Evolutionary conservation across 352 stramenopile genomes (phyloP), one percentile per base, ranked within the genome.

Genomic region (Plasmopara viticola): DNA sequence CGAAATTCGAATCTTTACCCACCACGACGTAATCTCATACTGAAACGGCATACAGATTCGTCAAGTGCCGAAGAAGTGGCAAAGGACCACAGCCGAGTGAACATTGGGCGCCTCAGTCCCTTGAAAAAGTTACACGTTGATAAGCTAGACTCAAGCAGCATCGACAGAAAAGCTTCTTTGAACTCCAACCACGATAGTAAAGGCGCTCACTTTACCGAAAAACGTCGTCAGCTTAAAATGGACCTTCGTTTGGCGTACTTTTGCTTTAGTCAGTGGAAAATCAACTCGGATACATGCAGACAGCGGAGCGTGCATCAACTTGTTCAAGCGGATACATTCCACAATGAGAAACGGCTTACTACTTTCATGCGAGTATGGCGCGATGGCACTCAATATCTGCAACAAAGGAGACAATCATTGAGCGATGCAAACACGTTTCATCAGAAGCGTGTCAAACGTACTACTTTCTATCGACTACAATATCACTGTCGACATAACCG

Each of bases 191-290:
- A 35, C 10, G 2, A 14, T 51, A 12, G 12, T 9, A 14, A 56
- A 8, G 38, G 48, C 13, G 7, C 6, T 5, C 25, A 44, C 9
- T 41, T 44, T 2, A 42, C 29, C 10, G 47, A 58, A 43, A 65
- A 53, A 15, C 61, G 61, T 25, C 61, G 57, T 12, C 61, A 59
- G 17, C 65, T 69, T 29, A 34, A 51, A 52, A n/a, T 34, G 2
- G 15, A 68, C 5, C 54, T 68, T 15, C 51, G 47, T 6, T 52
- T 64, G 40, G 35, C 58, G 5, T 69, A 62, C 35, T 54, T n/a
- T 28, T 62, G 61, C 39, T 69, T 66, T 44, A 8, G 25, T 30
- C 51, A 53, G 39, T 69, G 61, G 61, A 69, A 62, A 53, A 18
- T 6, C 7, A 53, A 28, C 9, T 20, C 51, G 6, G 34, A 44